Evolutionary conservation across 1,284 basidiomycete genomes (phyloP), one percentile per base, ranked within the genome.

Genomic region (Ceratobasidium sp.): DNA sequence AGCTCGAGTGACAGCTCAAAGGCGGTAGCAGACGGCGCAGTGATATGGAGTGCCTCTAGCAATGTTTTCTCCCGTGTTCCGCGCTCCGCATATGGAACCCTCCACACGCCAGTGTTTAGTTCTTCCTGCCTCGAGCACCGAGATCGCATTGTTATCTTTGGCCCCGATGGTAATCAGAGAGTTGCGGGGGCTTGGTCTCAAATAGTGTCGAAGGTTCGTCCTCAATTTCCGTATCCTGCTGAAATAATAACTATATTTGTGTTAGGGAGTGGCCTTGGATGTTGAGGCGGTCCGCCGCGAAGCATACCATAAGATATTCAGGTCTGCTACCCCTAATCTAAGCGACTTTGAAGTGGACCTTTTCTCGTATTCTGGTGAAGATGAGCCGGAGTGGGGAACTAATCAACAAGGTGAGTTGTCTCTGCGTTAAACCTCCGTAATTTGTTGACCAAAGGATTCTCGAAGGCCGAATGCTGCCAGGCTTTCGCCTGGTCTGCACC

Each of bases 1-100:
- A 41, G 6, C 11, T 41, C 11, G 36, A 41, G 11, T 19, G 54
- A 22, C 41, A 75, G 75, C 7, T 73, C 75, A 5, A 76, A 76
- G 45, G 75, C 75, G 9, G 75, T 76, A 17, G 59, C 75, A 36
- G 75, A 76, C 8, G 75, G 75, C 19, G 71, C 75, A 15, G 53
- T 76, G 31, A 74, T 76, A 15, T 76, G 75, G 75, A 57, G 60
- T 53, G 48, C 53, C 17, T 48, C 50, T 14, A 65, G 48, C 27
- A 62, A 62, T 47, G 75, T 76, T 14, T 31, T 51, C 33, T 54
- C 48, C 17, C 75, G 75, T 8, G 71, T 63, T 29, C 45, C 65
- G 29, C 71, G 72, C 15, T 62, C n/a, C 22, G 59, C 69, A 2
- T 76, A 50, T 47, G 75, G 72, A 0, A 59, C 45, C 3, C 57